A percentile compares a stretch with the other conserved stretches of the same genome.
Conservation (phyloP, 257 asterid species). For the Solanum habrochaites region DNA sequence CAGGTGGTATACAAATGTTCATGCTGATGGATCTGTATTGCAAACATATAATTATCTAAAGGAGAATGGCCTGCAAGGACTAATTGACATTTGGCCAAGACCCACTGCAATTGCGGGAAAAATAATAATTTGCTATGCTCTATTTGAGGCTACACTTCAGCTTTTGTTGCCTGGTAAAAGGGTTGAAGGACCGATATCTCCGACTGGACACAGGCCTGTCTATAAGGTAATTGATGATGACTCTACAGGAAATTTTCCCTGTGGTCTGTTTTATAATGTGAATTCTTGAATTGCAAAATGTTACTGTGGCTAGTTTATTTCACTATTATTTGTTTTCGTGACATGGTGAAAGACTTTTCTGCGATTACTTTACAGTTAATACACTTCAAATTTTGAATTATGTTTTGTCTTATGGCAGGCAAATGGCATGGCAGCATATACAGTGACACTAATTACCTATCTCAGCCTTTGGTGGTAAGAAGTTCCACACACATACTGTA, state of each 20-base stretch:
- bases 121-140: constrained; percentile 65
- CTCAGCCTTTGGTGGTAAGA: constrained; percentile 89
- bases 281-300: not conserved
- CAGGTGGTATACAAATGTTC: constrained; percentile 99
- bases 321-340: not conserved
- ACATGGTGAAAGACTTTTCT: not conserved
- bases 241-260: not conserved
- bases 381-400: not conserved
- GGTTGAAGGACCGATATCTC: constrained; percentile 86
- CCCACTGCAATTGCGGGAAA: constrained; percentile 70
- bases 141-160: constrained; percentile 90
- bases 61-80: constrained; percentile 64
- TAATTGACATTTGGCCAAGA: constrained; percentile 66
- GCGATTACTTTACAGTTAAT: not conserved
- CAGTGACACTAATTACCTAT: constrained; percentile 59
- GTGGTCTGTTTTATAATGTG: not conserved
- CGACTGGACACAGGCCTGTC: constrained; percentile 75
- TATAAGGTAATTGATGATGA: constrained; percentile 51
- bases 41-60: constrained; percentile 52
- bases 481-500: not conserved
- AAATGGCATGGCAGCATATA: constrained; percentile 79
- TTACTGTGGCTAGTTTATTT: not conserved
- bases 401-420: constrained; percentile 43
- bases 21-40: constrained; percentile 81
- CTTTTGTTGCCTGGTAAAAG: constrained; percentile 77